Conservation (phyloP, 371 early-diverging fungal genomes). For the Rhizopus arrhizus region DNA sequence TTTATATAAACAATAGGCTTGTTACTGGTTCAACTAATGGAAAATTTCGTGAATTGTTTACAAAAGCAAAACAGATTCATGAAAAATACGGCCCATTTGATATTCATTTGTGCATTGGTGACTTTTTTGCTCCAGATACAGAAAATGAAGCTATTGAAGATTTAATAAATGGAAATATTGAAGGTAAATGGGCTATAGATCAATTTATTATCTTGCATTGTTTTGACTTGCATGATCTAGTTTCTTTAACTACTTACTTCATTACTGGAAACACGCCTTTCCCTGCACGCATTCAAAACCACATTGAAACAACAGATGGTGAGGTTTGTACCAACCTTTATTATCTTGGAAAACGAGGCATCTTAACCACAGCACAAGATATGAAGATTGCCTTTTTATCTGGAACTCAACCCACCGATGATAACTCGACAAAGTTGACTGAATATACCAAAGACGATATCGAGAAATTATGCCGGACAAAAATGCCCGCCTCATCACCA, state of each 20-base stretch:
- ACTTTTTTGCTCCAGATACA: constrained; percentile 68
- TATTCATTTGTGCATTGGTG: constrained; percentile 75
- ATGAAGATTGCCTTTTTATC: constrained; percentile 76
- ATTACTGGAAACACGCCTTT: constrained; percentile 65
- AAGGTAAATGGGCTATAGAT: constrained; percentile 42
- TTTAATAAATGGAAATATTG: constrained; percentile 58
- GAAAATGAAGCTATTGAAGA: constrained; percentile 50
- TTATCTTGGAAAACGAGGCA: constrained; percentile 71
- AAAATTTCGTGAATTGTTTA: constrained; percentile 60
- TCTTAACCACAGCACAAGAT: constrained; percentile 72
- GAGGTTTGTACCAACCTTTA: constrained; percentile 78
- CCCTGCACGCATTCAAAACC: constrained; percentile 58
- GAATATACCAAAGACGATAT: constrained; percentile 21
- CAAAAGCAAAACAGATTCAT: constrained; percentile 73
- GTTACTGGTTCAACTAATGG: constrained; percentile 75
- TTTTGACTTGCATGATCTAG: constrained; percentile 33
- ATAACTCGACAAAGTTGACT: constrained; percentile 4
- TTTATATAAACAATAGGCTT: constrained; percentile 36
- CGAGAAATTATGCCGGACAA: constrained; percentile 26
- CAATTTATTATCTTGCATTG: neutral
- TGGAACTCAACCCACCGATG: constrained; percentile 41
- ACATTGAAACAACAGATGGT: constrained; percentile 63
- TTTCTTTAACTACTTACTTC: constrained; percentile 80
- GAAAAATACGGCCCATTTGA: constrained; percentile 87
- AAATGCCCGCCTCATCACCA: constrained; percentile 36